Percentiles rank a stretch among this genome's conserved stretches.
These are phyloP conservation scores for Monosporascus sp. DNA, from an alignment of 2,329 filamentous ascomycete genomes.

Conservation along the genomic window DNA sequence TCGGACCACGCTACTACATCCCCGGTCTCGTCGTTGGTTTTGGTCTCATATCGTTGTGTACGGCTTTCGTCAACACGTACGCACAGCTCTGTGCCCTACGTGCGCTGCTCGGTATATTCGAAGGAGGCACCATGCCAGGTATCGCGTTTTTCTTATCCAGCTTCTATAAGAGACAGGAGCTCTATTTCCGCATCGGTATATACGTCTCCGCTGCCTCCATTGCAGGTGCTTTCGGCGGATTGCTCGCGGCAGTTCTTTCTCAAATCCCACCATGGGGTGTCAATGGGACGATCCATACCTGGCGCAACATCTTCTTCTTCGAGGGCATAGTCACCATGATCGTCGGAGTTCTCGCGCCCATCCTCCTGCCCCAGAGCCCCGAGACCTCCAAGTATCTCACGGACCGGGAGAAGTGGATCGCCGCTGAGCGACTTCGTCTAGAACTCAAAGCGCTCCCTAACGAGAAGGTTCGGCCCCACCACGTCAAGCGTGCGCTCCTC, in stretches of 20 bases:
- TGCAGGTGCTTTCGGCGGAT: conserved; percentile 52
- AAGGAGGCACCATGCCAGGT: conserved; percentile 54
- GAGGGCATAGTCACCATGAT: conserved; percentile 51
- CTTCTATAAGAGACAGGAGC: conserved; percentile 52
- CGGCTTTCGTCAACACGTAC: conserved; percentile 46
- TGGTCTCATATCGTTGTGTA: conserved; percentile 48
- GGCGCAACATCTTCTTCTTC: conserved; percentile 60
- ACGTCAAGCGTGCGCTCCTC: conserved; percentile 45
- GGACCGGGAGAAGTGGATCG: conserved; percentile 49
- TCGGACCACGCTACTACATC: conserved; percentile 49
- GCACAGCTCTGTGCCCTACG: conserved; percentile 41
- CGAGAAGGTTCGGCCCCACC: conserved; percentile 41
- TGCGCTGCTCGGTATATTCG: conserved; percentile 47
- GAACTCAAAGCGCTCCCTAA: conserved; percentile 42
- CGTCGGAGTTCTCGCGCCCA: conserved; percentile 41
- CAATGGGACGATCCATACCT: conserved; percentile 38
- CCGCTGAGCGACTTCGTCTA: conserved; percentile 42
- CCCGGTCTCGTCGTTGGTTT: conserved; percentile 50
- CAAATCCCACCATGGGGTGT: conserved; percentile 48
- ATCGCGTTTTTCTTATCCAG: conserved; percentile 51
- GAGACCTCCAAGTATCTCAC: conserved; percentile 44
- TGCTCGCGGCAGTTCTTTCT: conserved; percentile 47
- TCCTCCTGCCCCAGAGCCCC: conserved; percentile 47
- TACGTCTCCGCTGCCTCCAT: conserved; percentile 50
- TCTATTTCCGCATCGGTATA: conserved; percentile 50